A percentile compares a stretch with the other conserved stretches of the same genome.
Conservation (phyloP, 2,329 filamentous ascomycete genomes). For the Paraconiothyrium sp. region DNA sequence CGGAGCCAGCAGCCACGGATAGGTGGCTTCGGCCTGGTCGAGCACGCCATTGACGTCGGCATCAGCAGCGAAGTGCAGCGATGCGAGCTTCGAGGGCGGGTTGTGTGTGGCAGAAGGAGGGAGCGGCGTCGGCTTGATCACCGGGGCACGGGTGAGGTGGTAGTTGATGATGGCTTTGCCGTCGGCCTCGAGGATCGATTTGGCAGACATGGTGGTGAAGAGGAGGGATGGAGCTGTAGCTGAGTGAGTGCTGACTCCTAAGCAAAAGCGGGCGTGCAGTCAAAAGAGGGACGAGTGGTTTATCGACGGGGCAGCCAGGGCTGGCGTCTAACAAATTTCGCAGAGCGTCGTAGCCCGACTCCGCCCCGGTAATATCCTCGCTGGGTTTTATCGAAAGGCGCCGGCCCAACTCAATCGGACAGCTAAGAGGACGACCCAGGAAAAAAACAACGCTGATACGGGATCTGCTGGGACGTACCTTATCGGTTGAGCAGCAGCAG, state of each 20-base stretch:
- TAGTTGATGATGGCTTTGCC: conserved; percentile 99
- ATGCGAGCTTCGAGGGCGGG: conserved; percentile 87
- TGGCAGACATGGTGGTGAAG: conserved; percentile 77
- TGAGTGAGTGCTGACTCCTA: conserved; percentile 34
- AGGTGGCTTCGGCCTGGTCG: conserved; percentile 94
- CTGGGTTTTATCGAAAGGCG: conserved; percentile 30
- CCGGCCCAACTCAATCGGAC: conserved; percentile 29
- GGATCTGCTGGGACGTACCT: conserved; percentile 45
- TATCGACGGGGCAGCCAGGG: conserved; percentile 22
- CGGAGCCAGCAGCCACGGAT: conserved; percentile 88
- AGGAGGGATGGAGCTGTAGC: conserved; percentile 21
- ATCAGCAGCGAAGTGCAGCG: conserved; percentile 91
- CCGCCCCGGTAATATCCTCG: conserved; percentile 27
- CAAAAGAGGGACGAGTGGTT: conserved; percentile 22
- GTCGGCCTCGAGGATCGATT: conserved; percentile 98
- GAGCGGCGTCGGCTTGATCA: conserved; percentile 98
- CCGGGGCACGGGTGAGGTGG: conserved; percentile 95
- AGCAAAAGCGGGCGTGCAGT: conserved; percentile 16
- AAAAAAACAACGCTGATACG: conserved; percentile 25
- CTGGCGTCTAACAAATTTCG: conserved; percentile 22
- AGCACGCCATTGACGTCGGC: conserved; percentile 83
- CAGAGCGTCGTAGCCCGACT: conserved; percentile 26
- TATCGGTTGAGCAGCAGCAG: conserved; percentile 36
- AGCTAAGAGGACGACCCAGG: conserved; percentile 32
- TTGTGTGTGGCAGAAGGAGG: conserved; percentile 88